Percentiles rank a stretch among this genome's conserved stretches.
phyloP scores from a whole-genome alignment of 2,329 filamentous ascomycete species.

The Akanthomyces muscarius region DNA sequence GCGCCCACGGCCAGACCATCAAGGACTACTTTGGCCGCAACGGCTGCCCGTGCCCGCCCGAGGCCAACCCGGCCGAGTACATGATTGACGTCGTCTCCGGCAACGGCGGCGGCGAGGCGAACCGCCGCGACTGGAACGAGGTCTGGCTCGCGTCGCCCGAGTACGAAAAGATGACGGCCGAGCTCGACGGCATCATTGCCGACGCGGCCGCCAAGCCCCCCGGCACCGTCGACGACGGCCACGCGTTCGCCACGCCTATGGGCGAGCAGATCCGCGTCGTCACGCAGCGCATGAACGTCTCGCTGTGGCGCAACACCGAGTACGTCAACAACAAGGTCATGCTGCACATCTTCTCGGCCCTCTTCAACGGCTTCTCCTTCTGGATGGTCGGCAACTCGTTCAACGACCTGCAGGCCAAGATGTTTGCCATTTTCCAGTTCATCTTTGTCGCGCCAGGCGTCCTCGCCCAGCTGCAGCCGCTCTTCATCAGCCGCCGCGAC shows the following conservation, averaged over 20 bases:
- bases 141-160: constrained; percentile 66
- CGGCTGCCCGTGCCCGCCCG: constrained; percentile 57
- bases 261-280: constrained; percentile 60
- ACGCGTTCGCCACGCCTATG: constrained; percentile 70
- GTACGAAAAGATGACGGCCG: constrained; percentile 49
- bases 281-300: constrained; percentile 56
- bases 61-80: constrained; percentile 70
- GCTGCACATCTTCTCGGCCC: constrained; percentile 49
- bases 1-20: constrained; percentile 50
- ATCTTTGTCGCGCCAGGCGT: constrained; percentile 58
- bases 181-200: constrained; percentile 60
- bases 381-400: constrained; percentile 54
- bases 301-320: constrained; percentile 62
- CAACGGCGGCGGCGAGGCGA: constrained; percentile 31
- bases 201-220: constrained; percentile 46
- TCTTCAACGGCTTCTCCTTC: constrained; percentile 61
- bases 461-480: constrained; percentile 55
- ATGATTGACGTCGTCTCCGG: constrained; percentile 63
- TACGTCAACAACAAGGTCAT: constrained; percentile 63
- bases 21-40: constrained; percentile 63
- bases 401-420: constrained; percentile 47
- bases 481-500: constrained; percentile 53
- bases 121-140: constrained; percentile 58
- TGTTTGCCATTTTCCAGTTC: constrained; percentile 61
- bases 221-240: constrained; percentile 45